A percentile compares a stretch with the other conserved stretches of the same genome.
Evolutionary conservation across 2,329 filamentous ascomycete species (phyloP).

Genomic region (Apiospora kogelbergensis): DNA sequence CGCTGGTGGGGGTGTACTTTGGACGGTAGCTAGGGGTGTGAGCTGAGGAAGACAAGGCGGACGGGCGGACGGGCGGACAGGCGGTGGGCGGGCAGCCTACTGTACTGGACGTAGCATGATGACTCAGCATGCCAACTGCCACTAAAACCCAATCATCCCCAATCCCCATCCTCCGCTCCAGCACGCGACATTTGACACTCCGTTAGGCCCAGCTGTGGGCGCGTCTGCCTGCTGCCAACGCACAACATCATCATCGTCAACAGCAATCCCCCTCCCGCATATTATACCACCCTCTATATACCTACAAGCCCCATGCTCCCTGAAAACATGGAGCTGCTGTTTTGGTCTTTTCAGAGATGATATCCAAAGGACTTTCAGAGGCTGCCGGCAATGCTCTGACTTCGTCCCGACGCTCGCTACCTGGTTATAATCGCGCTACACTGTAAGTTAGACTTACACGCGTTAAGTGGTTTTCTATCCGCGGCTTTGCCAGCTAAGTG

Average conservation of each 20-base stretch:
- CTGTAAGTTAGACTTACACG: background rate
- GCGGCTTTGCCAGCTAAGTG: background rate
- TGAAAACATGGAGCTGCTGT: conserved; percentile 27
- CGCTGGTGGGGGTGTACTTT: conserved; percentile 2
- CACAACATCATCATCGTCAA: background rate
- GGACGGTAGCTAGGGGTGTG: background rate
- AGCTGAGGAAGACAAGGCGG: background rate
- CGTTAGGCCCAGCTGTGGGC: conserved; percentile 20
- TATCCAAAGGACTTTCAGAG: conserved; percentile 22
- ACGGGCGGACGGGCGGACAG: background rate
- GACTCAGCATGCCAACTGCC: conserved; percentile 10
- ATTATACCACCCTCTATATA: conserved; percentile 13
- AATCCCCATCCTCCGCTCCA: background rate
- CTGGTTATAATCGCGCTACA: background rate
- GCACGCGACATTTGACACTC: background rate
- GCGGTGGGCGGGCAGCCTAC: too few relatives aligned
- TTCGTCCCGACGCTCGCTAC: conserved; percentile 20
- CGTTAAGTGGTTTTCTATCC: conserved; percentile 9
- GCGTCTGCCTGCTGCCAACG: conserved; percentile 31
- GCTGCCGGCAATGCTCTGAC: conserved; percentile 31
- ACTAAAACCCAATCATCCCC: background rate
- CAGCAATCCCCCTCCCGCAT: background rate
- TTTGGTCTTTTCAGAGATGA: conserved; percentile 24
- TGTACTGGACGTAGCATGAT: too few relatives aligned
- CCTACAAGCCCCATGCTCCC: conserved; percentile 17